Percentiles rank a stretch among this genome's conserved stretches.
These are phyloP conservation scores for Leptographium flavum DNA, from an alignment of 2,329 filamentous ascomycete genomes.

Conservation along the genomic window DNA sequence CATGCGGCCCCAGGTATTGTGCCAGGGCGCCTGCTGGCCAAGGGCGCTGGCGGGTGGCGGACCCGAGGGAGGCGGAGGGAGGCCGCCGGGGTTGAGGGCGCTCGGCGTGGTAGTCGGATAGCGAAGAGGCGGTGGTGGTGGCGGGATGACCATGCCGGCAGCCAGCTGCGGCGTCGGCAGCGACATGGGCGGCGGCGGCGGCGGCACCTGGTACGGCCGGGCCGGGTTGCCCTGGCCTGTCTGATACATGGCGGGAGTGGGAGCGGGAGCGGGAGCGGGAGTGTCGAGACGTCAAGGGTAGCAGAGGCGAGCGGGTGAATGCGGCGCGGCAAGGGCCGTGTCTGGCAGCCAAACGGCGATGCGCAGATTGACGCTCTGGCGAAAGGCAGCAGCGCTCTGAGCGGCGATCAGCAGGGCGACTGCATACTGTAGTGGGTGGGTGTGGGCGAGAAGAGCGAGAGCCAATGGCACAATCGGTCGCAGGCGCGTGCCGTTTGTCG, in stretches of 20 bases:
- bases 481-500: too few relatives aligned
- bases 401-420: neutral
- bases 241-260: constrained; percentile 36
- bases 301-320: neutral
- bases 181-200: constrained; percentile 42
- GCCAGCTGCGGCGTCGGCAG: constrained; percentile 28
- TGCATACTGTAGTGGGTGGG: neutral
- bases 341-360: neutral
- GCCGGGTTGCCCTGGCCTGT: constrained; percentile 37
- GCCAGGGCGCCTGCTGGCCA: constrained; percentile 31
- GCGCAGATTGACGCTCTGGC: neutral
- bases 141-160: constrained; percentile 36
- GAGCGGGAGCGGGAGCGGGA: neutral
- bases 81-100: constrained; percentile 17
- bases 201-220: constrained; percentile 40
- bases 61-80: constrained; percentile 40
- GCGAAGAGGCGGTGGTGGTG: constrained; percentile 36
- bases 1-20: constrained; percentile 34
- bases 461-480: too few relatives aligned
- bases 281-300: neutral
- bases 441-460: neutral
- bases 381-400: neutral
- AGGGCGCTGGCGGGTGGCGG: constrained; percentile 34
- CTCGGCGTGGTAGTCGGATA: constrained; percentile 30
- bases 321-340: too few relatives aligned